A percentile compares a stretch with the other conserved stretches of the same genome.
Evolutionary conservation across 129 eudicot species (phyloP).

Genomic region (Flaveria linearis): DNA sequence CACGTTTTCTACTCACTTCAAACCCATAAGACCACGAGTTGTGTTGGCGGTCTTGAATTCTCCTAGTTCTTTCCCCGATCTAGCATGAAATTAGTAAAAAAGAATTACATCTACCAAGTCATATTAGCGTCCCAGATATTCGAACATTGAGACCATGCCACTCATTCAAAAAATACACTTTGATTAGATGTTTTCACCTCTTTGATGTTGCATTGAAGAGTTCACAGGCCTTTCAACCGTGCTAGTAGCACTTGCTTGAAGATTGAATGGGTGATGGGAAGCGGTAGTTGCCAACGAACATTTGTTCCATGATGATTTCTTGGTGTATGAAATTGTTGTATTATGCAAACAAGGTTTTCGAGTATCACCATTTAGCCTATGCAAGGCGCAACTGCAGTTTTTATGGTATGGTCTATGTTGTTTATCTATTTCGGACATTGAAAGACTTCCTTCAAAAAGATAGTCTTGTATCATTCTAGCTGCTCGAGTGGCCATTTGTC

Average conservation of each 20-base stretch:
- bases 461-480: background rate
- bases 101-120: too few relatives aligned
- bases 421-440: constrained; percentile 14
- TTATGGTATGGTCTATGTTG: constrained; percentile 17
- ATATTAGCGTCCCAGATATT: too few relatives aligned
- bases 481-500: background rate
- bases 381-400: constrained; percentile 24
- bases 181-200: background rate
- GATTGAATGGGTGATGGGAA: constrained; percentile 15
- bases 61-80: too few relatives aligned
- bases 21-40: too few relatives aligned
- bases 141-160: too few relatives aligned
- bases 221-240: background rate
- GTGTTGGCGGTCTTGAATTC: too few relatives aligned
- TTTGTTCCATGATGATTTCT: constrained; percentile 20
- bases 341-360: constrained; percentile 7
- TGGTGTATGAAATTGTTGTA: constrained; percentile 33
- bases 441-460: constrained; percentile 16
- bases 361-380: constrained; percentile 7
- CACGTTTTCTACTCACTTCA: too few relatives aligned
- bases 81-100: too few relatives aligned
- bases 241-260: constrained; percentile 16
- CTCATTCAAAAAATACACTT: background rate
- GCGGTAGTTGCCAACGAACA: constrained; percentile 22
- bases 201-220: background rate